Evolutionary conservation across 495 filamentous ascomycete genomes (phyloP), one percentile per base, ranked within the genome.

Genomic region (Penicillium canescens): DNA sequence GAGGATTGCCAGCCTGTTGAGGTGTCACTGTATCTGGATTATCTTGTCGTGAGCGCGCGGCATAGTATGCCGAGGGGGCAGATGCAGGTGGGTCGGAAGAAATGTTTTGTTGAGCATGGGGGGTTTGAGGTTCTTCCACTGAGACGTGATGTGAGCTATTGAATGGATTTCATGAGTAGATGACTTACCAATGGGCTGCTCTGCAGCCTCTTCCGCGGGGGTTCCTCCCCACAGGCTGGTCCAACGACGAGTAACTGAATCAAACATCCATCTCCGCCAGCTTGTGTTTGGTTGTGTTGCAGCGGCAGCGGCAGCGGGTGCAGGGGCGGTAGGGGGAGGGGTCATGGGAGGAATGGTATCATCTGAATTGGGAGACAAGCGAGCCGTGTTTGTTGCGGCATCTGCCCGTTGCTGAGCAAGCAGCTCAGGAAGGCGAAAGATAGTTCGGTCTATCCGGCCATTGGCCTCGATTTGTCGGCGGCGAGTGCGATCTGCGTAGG

Each of bases 351-450:
- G 28, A 4, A 18, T 23, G 20, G 38, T 13, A 11, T 42, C 26
- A 14, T 43, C 39, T 18, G 44, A 36, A 31, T 44, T 14, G 20
- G 33, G 13, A 28, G 52, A 31, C 26, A 53, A 44, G 54, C 44
- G 34, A 31, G 46, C 26, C 10, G 37, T n/a, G 16, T 46, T 20
- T 7, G 46, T n/a, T 41, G 52, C 54, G 3, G 54, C 47, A 42
- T 66, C 61, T 10, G 59, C 50, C 12, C 63, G 63, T 11, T 49
- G 53, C 57, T 73, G 67, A 13, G 62, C 59, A 23, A 74, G 38
- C 7, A 67, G 55, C n/a, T 71, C 48, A 2, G 69, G 65, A n/a
- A 74, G 38, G n/a, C 71, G 70, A n/a, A 65, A 71, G 11, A 71
- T 43, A 10, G 73, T 76, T 3, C 52, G 54, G 21, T 67, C 56